Evolutionary conservation across 441 rosid species (phyloP).

Genomic region (Brassica hybrid): DNA sequence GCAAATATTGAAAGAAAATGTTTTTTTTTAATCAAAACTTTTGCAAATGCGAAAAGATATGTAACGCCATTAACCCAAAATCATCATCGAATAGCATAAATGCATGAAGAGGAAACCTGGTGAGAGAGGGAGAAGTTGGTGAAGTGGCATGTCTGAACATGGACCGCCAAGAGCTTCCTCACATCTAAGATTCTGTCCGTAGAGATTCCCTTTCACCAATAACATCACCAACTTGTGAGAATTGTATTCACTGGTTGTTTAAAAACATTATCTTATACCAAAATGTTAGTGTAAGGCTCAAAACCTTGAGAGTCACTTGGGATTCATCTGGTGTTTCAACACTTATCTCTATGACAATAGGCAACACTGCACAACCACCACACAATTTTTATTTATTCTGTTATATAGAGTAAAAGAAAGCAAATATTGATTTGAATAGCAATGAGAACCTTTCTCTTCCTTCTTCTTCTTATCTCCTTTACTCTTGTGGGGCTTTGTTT

Average conservation of each 20-base stretch:
- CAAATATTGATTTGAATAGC: constrained; percentile 24
- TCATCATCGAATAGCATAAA: constrained; percentile 6
- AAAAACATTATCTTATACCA: neutral
- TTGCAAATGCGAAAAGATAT: neutral
- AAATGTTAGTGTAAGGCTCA: neutral
- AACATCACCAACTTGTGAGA: constrained; percentile 3
- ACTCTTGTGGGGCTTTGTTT: constrained; percentile 63
- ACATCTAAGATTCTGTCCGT: constrained; percentile 81
- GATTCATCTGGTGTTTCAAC: constrained; percentile 67
- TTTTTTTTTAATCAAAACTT: neutral
- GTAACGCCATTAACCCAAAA: neutral
- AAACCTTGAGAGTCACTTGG: constrained; percentile 72
- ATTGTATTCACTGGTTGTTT: constrained; percentile 12
- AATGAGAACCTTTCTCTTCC: constrained; percentile 67
- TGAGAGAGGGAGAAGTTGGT: constrained; percentile 71
- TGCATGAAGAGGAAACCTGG: constrained; percentile 56
- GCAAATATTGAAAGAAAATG: neutral
- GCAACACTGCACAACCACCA: constrained; percentile 59
- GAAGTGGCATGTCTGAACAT: constrained; percentile 73
- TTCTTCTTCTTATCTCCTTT: constrained; percentile 85
- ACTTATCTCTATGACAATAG: constrained; percentile 61
- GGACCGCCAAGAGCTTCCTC: constrained; percentile 69
- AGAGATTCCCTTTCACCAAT: constrained; percentile 62
- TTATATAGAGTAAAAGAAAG: neutral
- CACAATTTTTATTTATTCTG: constrained; percentile 10